Evolutionary conservation across 768 basidiomycete species (phyloP).

Genomic region (Gymnopilus junonius): DNA sequence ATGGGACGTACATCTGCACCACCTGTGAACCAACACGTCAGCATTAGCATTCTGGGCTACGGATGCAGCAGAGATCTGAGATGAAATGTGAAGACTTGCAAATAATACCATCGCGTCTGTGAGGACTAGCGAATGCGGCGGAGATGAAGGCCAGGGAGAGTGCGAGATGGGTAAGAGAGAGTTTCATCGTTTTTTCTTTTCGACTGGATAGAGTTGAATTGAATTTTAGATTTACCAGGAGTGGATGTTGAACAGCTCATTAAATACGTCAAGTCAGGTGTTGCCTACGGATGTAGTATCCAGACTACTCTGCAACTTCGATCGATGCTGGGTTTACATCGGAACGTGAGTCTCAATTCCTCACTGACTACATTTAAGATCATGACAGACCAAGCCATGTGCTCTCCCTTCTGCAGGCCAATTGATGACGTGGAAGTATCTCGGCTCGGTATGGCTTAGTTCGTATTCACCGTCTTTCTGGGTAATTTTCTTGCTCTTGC

Average conservation of each 20-base stretch:
- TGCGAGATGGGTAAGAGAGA: background rate
- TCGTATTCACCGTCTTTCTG: too few species aligned
- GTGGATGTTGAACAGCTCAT: too few species aligned
- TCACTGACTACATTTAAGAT: too few species aligned
- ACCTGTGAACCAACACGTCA: background rate
- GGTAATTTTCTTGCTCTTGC: too few species aligned
- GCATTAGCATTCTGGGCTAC: background rate
- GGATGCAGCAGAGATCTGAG: too few species aligned
- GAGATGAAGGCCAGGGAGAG: background rate
- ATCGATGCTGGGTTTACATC: background rate
- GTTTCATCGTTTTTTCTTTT: background rate
- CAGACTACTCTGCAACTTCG: background rate
- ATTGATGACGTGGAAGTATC: background rate
- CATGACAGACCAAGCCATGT: background rate
- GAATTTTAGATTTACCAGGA: too few species aligned
- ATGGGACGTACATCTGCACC: background rate
- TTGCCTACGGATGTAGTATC: too few species aligned
- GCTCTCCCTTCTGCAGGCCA: background rate
- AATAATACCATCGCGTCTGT: background rate
- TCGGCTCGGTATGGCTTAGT: background rate
- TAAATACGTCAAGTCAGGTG: too few species aligned
- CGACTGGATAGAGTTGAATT: background rate
- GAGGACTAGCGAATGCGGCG: background rate
- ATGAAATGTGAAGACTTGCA: background rate
- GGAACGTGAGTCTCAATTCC: background rate